These are phyloP conservation scores for Phialophora verrucosa DNA, from an alignment of 2,329 filamentous ascomycete species.

Conservation along the genomic window DNA sequence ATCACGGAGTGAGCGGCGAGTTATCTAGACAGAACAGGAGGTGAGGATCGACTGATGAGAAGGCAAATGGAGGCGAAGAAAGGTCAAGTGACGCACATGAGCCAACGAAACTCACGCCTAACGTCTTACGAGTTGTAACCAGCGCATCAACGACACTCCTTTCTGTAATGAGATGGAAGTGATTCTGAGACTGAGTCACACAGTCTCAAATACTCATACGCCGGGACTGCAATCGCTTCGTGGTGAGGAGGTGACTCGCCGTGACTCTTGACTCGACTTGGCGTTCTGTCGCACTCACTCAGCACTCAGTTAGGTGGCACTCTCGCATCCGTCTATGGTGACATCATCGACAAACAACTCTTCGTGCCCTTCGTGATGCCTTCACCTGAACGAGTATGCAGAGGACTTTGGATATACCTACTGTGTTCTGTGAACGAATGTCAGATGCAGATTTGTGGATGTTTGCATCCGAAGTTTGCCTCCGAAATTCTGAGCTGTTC, in stretches of 20 bases:
- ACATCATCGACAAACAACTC: not conserved
- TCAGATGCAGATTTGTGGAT: too few relatives aligned
- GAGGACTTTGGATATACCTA: not conserved
- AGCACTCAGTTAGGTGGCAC: not conserved
- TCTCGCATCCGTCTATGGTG: not conserved
- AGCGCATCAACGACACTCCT: not conserved
- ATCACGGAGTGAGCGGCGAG: not conserved
- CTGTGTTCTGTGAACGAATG: not conserved
- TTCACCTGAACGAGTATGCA: not conserved
- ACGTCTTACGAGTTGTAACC: not conserved
- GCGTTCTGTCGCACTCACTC: not conserved
- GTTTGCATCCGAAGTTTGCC: not conserved
- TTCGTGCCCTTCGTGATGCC: not conserved
- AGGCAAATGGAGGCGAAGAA: conserved; percentile 11
- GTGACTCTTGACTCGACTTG: not conserved
- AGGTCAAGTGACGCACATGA: conserved; percentile 18
- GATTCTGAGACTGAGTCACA: not conserved
- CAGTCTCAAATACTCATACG: not conserved
- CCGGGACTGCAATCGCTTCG: not conserved
- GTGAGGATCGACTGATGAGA: conserved; percentile 13
- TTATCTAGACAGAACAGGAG: not conserved
- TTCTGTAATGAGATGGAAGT: not conserved
- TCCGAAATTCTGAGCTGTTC: conserved; percentile 1
- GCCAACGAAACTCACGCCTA: not conserved
- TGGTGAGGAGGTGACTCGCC: not conserved